Evolutionary conservation across 2,329 filamentous ascomycete species (phyloP).

Genomic region (Bipolaris bicolor): DNA sequence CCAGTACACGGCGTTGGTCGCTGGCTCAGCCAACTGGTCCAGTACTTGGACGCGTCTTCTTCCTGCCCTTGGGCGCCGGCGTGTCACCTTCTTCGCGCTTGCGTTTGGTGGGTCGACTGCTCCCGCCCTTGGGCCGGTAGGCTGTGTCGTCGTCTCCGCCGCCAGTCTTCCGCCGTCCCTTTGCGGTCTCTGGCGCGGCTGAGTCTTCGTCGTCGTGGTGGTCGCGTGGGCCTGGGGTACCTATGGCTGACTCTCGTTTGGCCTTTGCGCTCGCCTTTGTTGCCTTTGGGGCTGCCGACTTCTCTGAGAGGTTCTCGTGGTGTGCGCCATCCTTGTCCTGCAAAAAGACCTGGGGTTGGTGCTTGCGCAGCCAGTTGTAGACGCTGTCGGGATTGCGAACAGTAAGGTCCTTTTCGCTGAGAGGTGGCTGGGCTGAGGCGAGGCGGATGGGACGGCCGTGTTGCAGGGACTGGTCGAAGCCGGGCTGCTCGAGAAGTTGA

Average conservation of each 20-base stretch:
- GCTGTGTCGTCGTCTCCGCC: conserved; percentile 52
- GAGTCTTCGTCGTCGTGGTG: conserved; percentile 53
- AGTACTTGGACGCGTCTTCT: conserved; percentile 43
- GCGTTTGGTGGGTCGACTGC: conserved; percentile 49
- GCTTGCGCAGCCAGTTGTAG: conserved; percentile 90
- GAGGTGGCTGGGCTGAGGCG: conserved; percentile 49
- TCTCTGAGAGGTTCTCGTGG: conserved; percentile 48
- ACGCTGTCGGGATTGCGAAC: conserved; percentile 86
- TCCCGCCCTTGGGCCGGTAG: conserved; percentile 58
- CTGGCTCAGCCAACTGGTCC: conserved; percentile 7
- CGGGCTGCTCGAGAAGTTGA: conserved; percentile 55
- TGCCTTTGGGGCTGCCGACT: conserved; percentile 35
- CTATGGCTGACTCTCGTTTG: conserved; percentile 45
- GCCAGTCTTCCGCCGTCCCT: conserved; percentile 37
- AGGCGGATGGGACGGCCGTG: conserved; percentile 49
- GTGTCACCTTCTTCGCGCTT: conserved; percentile 52
- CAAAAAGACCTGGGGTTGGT: conserved; percentile 83
- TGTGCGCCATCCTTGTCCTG: conserved; percentile 66
- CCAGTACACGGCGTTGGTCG: background rate
- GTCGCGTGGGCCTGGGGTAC: conserved; percentile 46
- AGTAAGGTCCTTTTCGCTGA: conserved; percentile 59
- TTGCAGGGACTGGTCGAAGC: conserved; percentile 58
- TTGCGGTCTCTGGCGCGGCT: conserved; percentile 39
- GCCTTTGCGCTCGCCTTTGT: conserved; percentile 35
- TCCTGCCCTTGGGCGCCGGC: conserved; percentile 33